These are phyloP conservation scores for Lonicera japonica DNA, from an alignment of 129 eudicot genomes.

Conservation along the genomic window DNA sequence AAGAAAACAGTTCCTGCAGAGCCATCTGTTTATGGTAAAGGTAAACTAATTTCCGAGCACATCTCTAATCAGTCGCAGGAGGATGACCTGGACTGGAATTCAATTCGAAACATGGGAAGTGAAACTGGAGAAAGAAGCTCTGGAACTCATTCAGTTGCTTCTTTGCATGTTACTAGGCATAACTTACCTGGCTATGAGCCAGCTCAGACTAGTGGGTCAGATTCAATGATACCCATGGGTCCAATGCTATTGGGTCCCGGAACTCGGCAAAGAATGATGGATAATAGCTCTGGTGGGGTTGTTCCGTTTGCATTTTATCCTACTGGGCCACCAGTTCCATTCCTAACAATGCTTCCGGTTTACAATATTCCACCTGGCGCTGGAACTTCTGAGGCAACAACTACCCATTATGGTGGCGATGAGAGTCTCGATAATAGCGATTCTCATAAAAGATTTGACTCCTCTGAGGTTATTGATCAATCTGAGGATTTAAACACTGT, in stretches of 20 bases:
- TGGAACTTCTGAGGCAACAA: constrained; percentile 43
- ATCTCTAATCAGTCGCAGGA: constrained; percentile 35
- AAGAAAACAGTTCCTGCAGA: constrained; percentile 37
- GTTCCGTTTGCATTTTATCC: constrained; percentile 62
- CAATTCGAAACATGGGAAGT: constrained; percentile 15
- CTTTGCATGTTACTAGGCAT: constrained; percentile 37
- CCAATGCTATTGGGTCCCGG: constrained; percentile 59
- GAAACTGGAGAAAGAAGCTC: constrained; percentile 34
- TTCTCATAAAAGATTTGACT: constrained; percentile 31
- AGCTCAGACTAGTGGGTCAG: constrained; percentile 72
- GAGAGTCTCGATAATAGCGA: constrained; percentile 47
- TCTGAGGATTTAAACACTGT: constrained; percentile 38
- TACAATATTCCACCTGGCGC: constrained; percentile 48
- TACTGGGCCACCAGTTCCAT: constrained; percentile 96
- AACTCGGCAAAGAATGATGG: constrained; percentile 50
- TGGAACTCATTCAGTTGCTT: constrained; percentile 36
- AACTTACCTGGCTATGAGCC: constrained; percentile 39
- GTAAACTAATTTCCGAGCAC: constrained; percentile 44
- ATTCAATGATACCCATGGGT: constrained; percentile 46
- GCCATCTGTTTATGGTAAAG: constrained; percentile 44
- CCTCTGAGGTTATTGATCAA: constrained; percentile 33
- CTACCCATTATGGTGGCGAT: constrained; percentile 39
- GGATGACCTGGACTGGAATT: constrained; percentile 45
- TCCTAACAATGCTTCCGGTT: constrained; percentile 76
- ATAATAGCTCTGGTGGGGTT: constrained; percentile 40